Evolutionary conservation across 2,329 filamentous ascomycete species (phyloP), one percentile per base, ranked within the genome.

Genomic region (Westerdykella sp.): DNA sequence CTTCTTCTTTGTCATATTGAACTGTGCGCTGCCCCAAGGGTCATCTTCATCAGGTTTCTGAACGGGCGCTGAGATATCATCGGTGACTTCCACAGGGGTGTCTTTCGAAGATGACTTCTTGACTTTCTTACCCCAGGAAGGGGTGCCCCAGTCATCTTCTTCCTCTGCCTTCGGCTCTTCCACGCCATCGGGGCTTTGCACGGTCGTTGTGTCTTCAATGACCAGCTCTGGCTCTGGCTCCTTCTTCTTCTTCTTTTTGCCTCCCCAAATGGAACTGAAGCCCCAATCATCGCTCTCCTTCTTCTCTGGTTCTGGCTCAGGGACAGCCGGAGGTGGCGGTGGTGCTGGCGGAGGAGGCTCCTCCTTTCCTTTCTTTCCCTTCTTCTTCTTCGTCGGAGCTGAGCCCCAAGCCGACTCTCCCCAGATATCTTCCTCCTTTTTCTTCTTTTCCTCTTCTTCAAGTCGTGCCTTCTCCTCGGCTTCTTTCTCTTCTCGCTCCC

Each of bases 121-220:
- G 46, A 59, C 66, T 41, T 60, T 79, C 47, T 75, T 78, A 5
- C 74, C 71, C 40, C 73, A 77, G 25, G 74, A 75, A 71, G 78
- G 81, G 38, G 75, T 73, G 46, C 69, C 73, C 59, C 78, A 79
- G 51, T 78, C 77, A 44, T 76, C 76, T 42, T 77, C 74, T 12
- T 69, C 67, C 22, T 73, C 71, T 13, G 62, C 63, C 44, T 71
- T 71, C 2, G 73, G 70, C 53, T 77, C 75, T 44, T 76, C 72
- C 6, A 77, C 65, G 18, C 61, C 67, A 48, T 72, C 72, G n/a
- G 73, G 71, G 43, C 66, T 63, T 51, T 71, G 68, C 6, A 69
- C 51, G 30, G 52, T 48, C 12, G 57, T 49, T 13, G 47, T 31
- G 21, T 61, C 59, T 40, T 63, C 63, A 13, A 60, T 48, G 9